These are phyloP conservation scores for Musa troglodytarum DNA, from an alignment of 176 grass and related monocot genomes.

Conservation along the genomic window DNA sequence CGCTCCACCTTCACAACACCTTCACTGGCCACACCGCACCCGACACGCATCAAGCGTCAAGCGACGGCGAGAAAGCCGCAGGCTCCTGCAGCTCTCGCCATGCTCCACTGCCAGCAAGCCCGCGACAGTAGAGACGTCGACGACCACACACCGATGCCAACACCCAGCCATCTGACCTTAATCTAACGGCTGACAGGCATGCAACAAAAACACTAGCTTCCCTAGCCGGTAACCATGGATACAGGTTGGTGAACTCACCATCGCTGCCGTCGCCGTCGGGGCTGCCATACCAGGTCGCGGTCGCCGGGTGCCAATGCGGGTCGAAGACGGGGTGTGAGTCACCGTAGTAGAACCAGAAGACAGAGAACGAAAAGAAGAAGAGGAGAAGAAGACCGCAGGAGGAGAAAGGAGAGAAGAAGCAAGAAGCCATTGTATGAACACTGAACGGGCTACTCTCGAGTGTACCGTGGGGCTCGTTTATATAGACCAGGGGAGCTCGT, in stretches of 20 bases:
- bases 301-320: constrained; percentile 77
- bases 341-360: constrained; percentile 13
- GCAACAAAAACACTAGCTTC: not conserved
- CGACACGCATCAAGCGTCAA: not conserved
- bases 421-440: constrained; percentile 17
- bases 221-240: not conserved
- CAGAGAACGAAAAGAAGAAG: constrained; percentile 13
- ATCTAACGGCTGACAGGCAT: not conserved
- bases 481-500: no score
- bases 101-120: no score
- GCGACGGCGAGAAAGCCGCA: no score
- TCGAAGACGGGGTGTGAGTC: constrained; percentile 28
- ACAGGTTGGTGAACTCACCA: constrained; percentile 22
- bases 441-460: no score
- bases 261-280: constrained; percentile 87
- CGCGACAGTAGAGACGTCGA: not conserved
- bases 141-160: not conserved
- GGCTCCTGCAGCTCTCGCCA: no score
- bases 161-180: not conserved
- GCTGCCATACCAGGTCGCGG: constrained; percentile 91
- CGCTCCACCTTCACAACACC: not conserved
- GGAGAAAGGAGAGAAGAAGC: constrained; percentile 18
- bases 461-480: no score
- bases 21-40: not conserved
- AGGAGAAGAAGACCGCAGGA: constrained; percentile 20